phyloP scores from a whole-genome alignment of 1,139 yeast genomes.

The Groenewaldozyma sp. region DNA sequence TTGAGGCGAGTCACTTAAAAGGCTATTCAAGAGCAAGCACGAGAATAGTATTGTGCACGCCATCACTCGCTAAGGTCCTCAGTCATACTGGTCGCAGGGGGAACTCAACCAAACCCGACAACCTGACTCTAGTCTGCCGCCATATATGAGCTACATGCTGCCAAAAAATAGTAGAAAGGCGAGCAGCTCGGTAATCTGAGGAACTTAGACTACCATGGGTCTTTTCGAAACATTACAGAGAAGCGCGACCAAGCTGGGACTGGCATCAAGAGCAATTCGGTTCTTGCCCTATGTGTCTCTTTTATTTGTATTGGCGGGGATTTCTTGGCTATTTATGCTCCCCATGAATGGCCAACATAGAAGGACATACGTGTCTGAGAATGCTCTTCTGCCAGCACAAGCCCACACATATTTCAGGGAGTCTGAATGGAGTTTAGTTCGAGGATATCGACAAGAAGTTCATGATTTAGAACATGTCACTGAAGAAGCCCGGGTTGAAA shows the following conservation, averaged over 20 bases:
- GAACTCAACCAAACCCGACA: no score
- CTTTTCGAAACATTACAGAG: slow-evolving; percentile 29
- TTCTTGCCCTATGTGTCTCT: slow-evolving; percentile 54
- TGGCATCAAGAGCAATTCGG: slow-evolving; percentile 20
- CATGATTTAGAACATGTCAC: slow-evolving; percentile 28
- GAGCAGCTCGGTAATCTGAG: no score
- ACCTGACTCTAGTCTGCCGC: no score
- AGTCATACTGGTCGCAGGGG: no score
- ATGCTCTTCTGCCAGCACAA: slow-evolving; percentile 95
- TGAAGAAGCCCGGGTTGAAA: slow-evolving; percentile 34
- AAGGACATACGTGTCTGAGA: slow-evolving; percentile 81
- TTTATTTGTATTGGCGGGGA: slow-evolving; percentile 50
- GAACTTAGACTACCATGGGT: slow-evolving; percentile 31
- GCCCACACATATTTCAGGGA: slow-evolving; percentile 89
- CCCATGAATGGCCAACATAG: slow-evolving; percentile 81
- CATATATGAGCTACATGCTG: no score
- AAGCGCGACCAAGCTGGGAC: slow-evolving; percentile 23
- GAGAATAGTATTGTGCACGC: no score
- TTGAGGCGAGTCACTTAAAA: no score
- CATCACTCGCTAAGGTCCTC: no score
- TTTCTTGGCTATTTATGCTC: slow-evolving; percentile 56
- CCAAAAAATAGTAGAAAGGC: no score
- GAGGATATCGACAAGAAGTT: slow-evolving; percentile 72
- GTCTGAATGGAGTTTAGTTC: slow-evolving; percentile 84
- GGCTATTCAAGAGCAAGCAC: no score